Evolutionary conservation across 768 basidiomycete genomes (phyloP), one percentile per base, ranked within the genome.

Genomic region (Rickenella mellea): DNA sequence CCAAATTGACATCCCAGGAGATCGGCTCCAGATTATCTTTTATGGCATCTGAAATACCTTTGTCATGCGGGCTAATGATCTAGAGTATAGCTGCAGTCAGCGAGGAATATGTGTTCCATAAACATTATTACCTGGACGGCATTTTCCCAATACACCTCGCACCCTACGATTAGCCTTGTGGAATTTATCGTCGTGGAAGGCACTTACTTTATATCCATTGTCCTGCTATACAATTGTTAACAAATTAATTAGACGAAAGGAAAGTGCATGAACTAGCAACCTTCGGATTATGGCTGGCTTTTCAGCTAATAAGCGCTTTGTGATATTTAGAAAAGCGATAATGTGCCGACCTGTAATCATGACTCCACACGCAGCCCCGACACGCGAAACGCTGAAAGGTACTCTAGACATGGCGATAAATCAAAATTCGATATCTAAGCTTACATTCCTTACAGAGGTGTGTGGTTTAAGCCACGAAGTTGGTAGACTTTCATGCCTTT

Each of bases 241-340:
- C 7, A 35, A 28, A 46, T 21, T 19, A 28, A 31, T 21, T 33
- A 5, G 21, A 21, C 15, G 6, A 30, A 5, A 47, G 28, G 29
- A 27, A 22, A 51, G 12, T 10, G 24, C 11, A 15, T 39, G 14
- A 39, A 15, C 24, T 36, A 21, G n/a, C 3, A 28, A 51, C 84
- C 75, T 88, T 90, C 0, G 89, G 90, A 55, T 93, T 93, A 53
- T 93, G 90, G 47, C 82, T 85, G 2, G 88, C 87, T 81, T 44
- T 39, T 43, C 4, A 47, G 40, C 40, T 21, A 39, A 42, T 33
- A 10, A 27, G 27, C 5, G 40, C 14, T 25, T 14, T 14, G 39
- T 32, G 39, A 44, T 35, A 32, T 12, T 45, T 41, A 12, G 5
- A 26, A 27, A 27, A 51, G 36, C 32, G 27, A 40, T 15, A 26